Evolutionary conservation across 169 alveolate genomes (phyloP), one percentile per base, ranked within the genome.

Genomic region (Plasmodium vinckei): DNA sequence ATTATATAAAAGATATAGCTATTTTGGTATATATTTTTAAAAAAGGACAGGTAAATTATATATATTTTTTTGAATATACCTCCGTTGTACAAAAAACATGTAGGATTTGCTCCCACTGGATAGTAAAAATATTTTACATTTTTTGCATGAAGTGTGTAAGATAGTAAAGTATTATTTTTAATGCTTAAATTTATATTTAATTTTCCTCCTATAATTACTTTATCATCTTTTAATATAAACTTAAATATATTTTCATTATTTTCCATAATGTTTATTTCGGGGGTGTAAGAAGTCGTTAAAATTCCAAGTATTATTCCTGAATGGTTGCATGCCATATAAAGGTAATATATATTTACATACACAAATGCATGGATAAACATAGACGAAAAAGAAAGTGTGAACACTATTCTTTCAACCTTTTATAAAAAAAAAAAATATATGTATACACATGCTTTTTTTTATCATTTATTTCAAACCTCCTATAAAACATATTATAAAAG

Each of bases 121-220:
- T 88, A 93, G 69, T 91, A 79, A 54, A 65, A 89, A 54, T 89
- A 73, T 17, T 73, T 54, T 19, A 86, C 92, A 47, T 71, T 72
- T 39, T 87, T 70, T n/a, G 95, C 72, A 19, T 75, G 39, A 57
- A 79, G 89, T 13, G 77, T 73, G 64, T 89, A 54, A 0, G 96
- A 92, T 25, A 92, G 87, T 21, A 92, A 59, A 3, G 96, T 68
- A 15, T 82, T 60, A 72, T 93, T 93, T 33, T 65, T 87, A 42
- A 93, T 42, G 5, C 69, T 61, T 21, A 93, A 23, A 33, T 59
- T 53, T 15, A 91, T 67, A 39, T 75, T 61, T 42, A 93, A 87
- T 21, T 73, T 75, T n/a, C 91, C 90, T 5, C 96, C 96, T n/a
- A 94, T 92, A 27, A 92, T 57, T 19, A 93, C 23, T 12, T 64